Conservation (phyloP, 805 yeast genomes). For the Cyberlindnera mycetangii region DNA sequence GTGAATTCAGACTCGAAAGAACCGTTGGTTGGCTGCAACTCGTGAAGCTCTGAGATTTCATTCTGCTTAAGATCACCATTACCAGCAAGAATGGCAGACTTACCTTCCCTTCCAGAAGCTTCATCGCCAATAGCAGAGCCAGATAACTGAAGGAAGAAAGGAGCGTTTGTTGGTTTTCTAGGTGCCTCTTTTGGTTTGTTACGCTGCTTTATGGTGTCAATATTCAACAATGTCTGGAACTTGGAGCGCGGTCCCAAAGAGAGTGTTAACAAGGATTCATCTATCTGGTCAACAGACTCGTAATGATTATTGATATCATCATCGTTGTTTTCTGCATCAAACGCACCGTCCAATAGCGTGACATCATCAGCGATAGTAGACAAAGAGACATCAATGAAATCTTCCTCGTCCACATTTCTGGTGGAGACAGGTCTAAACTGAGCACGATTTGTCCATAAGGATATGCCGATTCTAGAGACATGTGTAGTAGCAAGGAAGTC, state of each 20-base stretch:
- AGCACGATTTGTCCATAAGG: conserved; percentile 88
- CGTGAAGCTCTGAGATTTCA: conserved; percentile 14
- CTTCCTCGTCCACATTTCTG: conserved; percentile 72
- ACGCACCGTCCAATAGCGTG: conserved; percentile 42
- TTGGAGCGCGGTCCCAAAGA: conserved; percentile 75
- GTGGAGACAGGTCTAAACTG: conserved; percentile 78
- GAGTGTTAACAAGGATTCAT: conserved; percentile 61
- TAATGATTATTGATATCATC: conserved; percentile 36
- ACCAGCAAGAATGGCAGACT: conserved; percentile 19
- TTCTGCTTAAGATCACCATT: conserved; percentile 9
- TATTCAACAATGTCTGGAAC: conserved; percentile 71
- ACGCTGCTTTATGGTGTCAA: conserved; percentile 81
- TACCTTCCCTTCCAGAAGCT: conserved; percentile 44
- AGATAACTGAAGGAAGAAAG: conserved; percentile 72
- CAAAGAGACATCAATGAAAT: conserved; percentile 56
- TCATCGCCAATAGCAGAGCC: conserved; percentile 72
- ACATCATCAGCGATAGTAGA: conserved; percentile 84
- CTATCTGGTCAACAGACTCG: conserved; percentile 60
- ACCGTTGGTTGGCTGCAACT: conserved; percentile 32
- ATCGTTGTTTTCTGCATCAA: conserved; percentile 29
- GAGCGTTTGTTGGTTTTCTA: conserved; percentile 75
- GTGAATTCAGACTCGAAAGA: conserved; percentile 77
- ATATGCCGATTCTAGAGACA: conserved; percentile 84
- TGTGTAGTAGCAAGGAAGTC: conserved; percentile 92
- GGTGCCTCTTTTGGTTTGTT: conserved; percentile 90